Evolutionary conservation across 257 asterid species (phyloP).

Genomic region (Przewalskia tangutica): DNA sequence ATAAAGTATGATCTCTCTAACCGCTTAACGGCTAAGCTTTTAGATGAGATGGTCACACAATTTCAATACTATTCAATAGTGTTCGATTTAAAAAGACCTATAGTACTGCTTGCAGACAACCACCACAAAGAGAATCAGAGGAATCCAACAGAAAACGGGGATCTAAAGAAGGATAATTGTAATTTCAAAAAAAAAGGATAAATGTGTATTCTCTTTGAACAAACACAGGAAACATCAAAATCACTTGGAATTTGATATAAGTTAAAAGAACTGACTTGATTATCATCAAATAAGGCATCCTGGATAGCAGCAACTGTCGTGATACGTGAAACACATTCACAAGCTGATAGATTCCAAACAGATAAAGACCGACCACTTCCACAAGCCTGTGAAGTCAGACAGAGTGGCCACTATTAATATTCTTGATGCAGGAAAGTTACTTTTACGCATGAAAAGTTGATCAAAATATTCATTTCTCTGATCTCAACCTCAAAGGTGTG

Average conservation of each 20-base stretch:
- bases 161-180: neutral
- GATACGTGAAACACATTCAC: conserved; percentile 58
- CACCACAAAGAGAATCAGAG: neutral
- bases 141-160: neutral
- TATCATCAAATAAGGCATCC: conserved; percentile 63
- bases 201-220: conserved; percentile 3
- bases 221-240: conserved; percentile 1
- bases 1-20: neutral
- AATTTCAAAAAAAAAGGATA: neutral
- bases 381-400: conserved; percentile 47
- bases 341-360: conserved; percentile 86
- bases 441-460: neutral
- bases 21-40: neutral
- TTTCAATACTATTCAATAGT: neutral
- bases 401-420: neutral
- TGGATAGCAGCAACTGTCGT: conserved; percentile 50
- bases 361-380: conserved; percentile 81
- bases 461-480: neutral
- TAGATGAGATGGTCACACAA: neutral
- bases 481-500: neutral
- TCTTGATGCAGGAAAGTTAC: neutral
- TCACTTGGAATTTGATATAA: neutral
- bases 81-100: neutral
- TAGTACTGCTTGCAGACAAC: neutral
- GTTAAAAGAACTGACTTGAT: conserved; percentile 52